These are phyloP conservation scores for Tuber aestivum DNA, from an alignment of 495 filamentous ascomycete genomes.

Conservation along the genomic window DNA sequence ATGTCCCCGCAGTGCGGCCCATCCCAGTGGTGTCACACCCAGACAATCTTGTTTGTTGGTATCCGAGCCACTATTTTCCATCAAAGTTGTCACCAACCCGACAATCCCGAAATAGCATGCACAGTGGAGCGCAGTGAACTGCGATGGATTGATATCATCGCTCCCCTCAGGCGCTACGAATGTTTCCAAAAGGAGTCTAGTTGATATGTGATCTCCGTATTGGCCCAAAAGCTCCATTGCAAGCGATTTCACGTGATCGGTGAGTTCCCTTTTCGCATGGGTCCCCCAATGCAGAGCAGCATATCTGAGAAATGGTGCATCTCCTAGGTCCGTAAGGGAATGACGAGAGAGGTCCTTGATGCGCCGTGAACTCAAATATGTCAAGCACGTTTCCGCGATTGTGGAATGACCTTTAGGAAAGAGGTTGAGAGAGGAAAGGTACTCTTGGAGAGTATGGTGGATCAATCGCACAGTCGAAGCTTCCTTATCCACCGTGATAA, in stretches of 20 bases:
- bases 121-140: background rate
- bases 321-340: background rate
- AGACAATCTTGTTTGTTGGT: background rate
- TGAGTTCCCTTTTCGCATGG: background rate
- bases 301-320: background rate
- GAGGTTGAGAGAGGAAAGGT: background rate
- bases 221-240: background rate
- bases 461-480: background rate
- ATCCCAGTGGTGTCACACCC: constrained; percentile 39
- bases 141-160: background rate
- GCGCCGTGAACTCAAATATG: background rate
- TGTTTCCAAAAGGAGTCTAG: background rate
- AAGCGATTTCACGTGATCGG: background rate
- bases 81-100: background rate
- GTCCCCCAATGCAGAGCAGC: background rate
- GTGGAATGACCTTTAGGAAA: background rate
- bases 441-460: background rate
- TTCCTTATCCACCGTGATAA: constrained; percentile 16
- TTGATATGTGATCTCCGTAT: background rate
- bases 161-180: background rate
- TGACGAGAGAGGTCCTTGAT: background rate
- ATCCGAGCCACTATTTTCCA: background rate
- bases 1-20: constrained; percentile 39
- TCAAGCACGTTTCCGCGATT: background rate
- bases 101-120: background rate